Percentiles rank a stretch among this genome's conserved stretches.
Evolutionary conservation across 345 rosid genomes (phyloP).

Genomic region (Geranium brycei): DNA sequence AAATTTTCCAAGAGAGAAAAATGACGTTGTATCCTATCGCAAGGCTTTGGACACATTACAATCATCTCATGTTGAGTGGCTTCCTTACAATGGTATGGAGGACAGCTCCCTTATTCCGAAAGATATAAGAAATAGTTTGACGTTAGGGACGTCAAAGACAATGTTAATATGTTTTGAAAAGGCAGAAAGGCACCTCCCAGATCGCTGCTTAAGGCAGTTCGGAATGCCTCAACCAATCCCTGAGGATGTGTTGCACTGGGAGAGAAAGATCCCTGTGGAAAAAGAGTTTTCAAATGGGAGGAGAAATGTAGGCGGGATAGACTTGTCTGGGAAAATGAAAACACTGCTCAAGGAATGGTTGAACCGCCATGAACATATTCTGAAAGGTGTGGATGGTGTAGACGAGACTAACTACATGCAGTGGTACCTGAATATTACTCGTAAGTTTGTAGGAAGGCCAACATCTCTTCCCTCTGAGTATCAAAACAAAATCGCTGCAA

Average conservation of each 20-base stretch:
- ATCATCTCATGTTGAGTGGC: conserved; percentile 84
- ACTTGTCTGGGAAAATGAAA: conserved; percentile 86
- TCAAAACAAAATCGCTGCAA: conserved; percentile 18
- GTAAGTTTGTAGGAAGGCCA: conserved; percentile 76
- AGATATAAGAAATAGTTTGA: conserved; percentile 41
- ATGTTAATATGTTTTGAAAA: conserved; percentile 94
- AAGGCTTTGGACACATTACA: conserved; percentile 68
- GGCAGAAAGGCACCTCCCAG: conserved; percentile 98
- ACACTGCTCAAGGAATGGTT: conserved; percentile 79
- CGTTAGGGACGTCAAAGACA: conserved; percentile 80
- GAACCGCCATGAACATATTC: conserved; percentile 45
- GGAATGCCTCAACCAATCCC: conserved; percentile 72
- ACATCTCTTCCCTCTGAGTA: conserved; percentile 67
- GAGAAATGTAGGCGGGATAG: conserved; percentile 74
- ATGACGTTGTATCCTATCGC: conserved; percentile 76
- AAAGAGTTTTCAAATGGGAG: background rate
- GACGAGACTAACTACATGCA: conserved; percentile 72
- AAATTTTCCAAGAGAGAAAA: conserved; percentile 80
- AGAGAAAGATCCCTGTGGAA: conserved; percentile 65
- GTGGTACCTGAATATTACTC: conserved; percentile 71
- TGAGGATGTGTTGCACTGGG: conserved; percentile 74
- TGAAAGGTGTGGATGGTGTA: conserved; percentile 43
- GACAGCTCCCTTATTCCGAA: conserved; percentile 54
- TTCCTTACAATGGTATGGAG: conserved; percentile 58
- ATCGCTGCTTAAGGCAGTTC: conserved; percentile 83